Percentiles rank a stretch among this genome's conserved stretches.
Conservation (phyloP, 2,329 filamentous ascomycete genomes). For the Verticillium isaacii region DNA sequence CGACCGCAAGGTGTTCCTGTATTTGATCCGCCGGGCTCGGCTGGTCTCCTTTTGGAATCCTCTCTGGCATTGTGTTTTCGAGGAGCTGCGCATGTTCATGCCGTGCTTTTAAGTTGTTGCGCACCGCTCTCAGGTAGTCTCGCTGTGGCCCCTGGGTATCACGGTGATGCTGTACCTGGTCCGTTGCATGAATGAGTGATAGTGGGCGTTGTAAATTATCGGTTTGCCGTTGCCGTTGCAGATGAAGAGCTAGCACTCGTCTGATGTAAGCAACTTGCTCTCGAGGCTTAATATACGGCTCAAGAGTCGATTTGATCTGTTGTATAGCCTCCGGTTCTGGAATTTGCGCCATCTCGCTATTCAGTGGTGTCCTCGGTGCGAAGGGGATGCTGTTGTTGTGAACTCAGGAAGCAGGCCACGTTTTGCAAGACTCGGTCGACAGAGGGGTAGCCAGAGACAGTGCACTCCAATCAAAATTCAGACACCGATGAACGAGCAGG, state of each 20-base stretch:
- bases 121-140: slow-evolving; percentile 51
- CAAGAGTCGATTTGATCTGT: slow-evolving; percentile 37
- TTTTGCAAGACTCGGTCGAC: not conserved
- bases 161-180: slow-evolving; percentile 20
- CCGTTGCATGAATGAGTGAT: slow-evolving; percentile 39
- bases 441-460: too few relatives aligned
- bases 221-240: slow-evolving; percentile 27
- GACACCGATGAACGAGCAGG: not conserved
- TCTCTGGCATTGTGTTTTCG: slow-evolving; percentile 7
- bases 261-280: slow-evolving; percentile 54
- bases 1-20: slow-evolving; percentile 45
- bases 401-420: not conserved
- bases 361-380: not conserved
- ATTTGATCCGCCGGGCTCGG: slow-evolving; percentile 22
- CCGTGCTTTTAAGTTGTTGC: slow-evolving; percentile 46
- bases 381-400: not conserved
- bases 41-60: slow-evolving; percentile 13
- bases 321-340: slow-evolving; percentile 28
- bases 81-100: slow-evolving; percentile 38
- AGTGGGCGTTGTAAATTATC: slow-evolving; percentile 26
- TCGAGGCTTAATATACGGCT: slow-evolving; percentile 50
- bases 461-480: not conserved
- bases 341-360: slow-evolving; percentile 6
- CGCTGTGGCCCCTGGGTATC: slow-evolving; percentile 26
- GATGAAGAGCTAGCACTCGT: slow-evolving; percentile 47